These are phyloP conservation scores for Perkinsus chesapeaki DNA, from an alignment of 169 alveolate genomes.

Conservation along the genomic window DNA sequence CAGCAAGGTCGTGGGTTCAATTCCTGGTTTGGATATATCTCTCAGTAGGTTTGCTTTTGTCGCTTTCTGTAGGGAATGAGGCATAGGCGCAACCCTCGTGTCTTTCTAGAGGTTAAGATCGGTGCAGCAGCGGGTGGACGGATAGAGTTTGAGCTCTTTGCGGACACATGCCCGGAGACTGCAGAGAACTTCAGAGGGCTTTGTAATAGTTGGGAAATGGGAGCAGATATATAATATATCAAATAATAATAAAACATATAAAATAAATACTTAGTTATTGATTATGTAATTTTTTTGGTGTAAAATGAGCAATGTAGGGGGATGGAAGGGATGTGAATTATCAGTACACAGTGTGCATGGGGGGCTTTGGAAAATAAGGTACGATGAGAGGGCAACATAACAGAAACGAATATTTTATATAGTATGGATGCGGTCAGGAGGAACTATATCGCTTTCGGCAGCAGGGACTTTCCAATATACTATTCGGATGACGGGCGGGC, in stretches of 20 bases:
- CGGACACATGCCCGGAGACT: constrained; percentile 42
- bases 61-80: neutral
- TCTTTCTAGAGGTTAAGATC: neutral
- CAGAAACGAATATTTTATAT: neutral
- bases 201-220: constrained; percentile 41
- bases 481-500: too few relatives aligned
- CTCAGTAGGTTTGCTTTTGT: neutral
- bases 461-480: too few relatives aligned
- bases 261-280: too few relatives aligned
- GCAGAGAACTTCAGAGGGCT: constrained; percentile 54
- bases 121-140: neutral
- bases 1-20: neutral
- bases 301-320: too few relatives aligned
- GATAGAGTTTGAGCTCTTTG: neutral
- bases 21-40: neutral
- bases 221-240: neutral
- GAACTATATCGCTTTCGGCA: too few relatives aligned
- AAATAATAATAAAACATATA: too few relatives aligned
- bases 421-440: too few relatives aligned
- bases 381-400: neutral
- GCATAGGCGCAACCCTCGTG: neutral
- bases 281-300: too few relatives aligned
- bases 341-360: too few relatives aligned
- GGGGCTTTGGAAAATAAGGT: too few relatives aligned
- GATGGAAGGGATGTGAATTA: too few relatives aligned